phyloP scores from a whole-genome alignment of 306 rosid genomes.

The Cucurbita pepo region DNA sequence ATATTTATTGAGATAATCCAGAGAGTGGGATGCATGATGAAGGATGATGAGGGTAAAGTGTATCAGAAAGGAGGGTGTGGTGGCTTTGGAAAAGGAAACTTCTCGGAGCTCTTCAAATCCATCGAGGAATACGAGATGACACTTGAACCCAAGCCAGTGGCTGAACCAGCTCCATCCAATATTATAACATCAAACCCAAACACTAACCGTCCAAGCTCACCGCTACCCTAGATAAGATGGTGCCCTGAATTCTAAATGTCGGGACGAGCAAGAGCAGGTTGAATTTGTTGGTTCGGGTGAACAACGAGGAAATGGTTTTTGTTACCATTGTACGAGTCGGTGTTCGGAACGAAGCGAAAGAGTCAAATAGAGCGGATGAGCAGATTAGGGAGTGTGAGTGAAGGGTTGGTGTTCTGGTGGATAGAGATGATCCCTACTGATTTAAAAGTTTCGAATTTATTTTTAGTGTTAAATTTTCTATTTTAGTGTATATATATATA shows the following conservation, averaged over 20 bases:
- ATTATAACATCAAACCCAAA: background rate
- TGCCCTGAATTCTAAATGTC: slow-evolving; percentile 8
- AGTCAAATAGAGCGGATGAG: slow-evolving; percentile 67
- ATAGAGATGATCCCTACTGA: slow-evolving; percentile 42
- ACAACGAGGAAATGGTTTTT: slow-evolving; percentile 57
- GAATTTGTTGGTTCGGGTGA: slow-evolving; percentile 59
- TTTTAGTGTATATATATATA: too few species aligned
- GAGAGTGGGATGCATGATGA: slow-evolving; percentile 76
- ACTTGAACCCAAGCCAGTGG: slow-evolving; percentile 33
- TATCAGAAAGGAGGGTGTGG: slow-evolving; percentile 94
- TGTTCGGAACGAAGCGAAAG: slow-evolving; percentile 70
- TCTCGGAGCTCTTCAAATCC: slow-evolving; percentile 90
- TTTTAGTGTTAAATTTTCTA: too few species aligned
- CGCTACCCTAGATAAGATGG: too few species aligned
- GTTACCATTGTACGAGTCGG: slow-evolving; percentile 77
- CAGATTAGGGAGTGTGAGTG: slow-evolving; percentile 53
- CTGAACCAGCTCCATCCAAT: slow-evolving; percentile 5
- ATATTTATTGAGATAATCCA: slow-evolving; percentile 85
- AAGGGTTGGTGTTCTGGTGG: slow-evolving; percentile 83
- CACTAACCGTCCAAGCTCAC: too few species aligned
- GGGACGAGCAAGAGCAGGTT: slow-evolving; percentile 81
- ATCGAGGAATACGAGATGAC: slow-evolving; percentile 89
- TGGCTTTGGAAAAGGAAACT: slow-evolving; percentile 95
- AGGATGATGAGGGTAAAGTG: slow-evolving; percentile 58
- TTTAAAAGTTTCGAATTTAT: too few species aligned